Conservation (phyloP, 441 rosid species). For the Capsella rubella region DNA sequence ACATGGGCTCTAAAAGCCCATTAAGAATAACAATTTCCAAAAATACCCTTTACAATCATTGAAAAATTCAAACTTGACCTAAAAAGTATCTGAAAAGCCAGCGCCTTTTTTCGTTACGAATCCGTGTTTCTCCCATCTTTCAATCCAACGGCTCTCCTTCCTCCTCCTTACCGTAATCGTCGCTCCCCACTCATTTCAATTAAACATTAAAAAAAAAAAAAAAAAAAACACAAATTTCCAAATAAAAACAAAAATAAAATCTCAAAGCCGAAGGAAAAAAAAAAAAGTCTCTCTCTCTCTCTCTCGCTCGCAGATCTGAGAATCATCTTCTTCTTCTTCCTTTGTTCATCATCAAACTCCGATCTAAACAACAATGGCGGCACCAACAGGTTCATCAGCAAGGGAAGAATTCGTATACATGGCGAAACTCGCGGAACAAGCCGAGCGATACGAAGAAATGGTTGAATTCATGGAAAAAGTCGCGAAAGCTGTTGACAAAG, state of each 20-base stretch:
- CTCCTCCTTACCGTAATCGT: conserved; percentile 51
- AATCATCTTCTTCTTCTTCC: conserved; percentile 4
- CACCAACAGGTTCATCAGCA: conserved; percentile 47
- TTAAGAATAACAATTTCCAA: neutral
- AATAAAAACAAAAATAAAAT: conserved; percentile 15
- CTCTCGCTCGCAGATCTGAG: conserved; percentile 23
- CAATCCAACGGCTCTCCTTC: conserved; percentile 37
- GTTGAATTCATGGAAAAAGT: conserved; percentile 83
- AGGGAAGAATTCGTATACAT: conserved; percentile 72
- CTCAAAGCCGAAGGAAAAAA: neutral
- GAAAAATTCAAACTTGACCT: conserved; percentile 35
- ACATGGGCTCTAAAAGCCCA: neutral
- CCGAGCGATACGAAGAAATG: conserved; percentile 80
- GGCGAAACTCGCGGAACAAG: conserved; percentile 75
- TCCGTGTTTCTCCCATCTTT: conserved; percentile 28
- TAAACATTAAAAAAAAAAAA: conserved; percentile 28
- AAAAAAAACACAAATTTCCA: conserved; percentile 1
- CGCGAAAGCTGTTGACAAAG: conserved; percentile 52
- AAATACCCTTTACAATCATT: neutral
- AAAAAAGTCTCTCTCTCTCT: neutral
- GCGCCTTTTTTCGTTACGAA: conserved; percentile 1
- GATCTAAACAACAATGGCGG: conserved; percentile 34
- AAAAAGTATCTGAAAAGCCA: conserved; percentile 38
- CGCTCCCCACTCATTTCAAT: conserved; percentile 49
- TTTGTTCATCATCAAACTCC: neutral